Percentiles rank a stretch among this genome's conserved stretches.
Evolutionary conservation across 345 rosid species (phyloP).

Genomic region (Eucalyptus leucophloia): DNA sequence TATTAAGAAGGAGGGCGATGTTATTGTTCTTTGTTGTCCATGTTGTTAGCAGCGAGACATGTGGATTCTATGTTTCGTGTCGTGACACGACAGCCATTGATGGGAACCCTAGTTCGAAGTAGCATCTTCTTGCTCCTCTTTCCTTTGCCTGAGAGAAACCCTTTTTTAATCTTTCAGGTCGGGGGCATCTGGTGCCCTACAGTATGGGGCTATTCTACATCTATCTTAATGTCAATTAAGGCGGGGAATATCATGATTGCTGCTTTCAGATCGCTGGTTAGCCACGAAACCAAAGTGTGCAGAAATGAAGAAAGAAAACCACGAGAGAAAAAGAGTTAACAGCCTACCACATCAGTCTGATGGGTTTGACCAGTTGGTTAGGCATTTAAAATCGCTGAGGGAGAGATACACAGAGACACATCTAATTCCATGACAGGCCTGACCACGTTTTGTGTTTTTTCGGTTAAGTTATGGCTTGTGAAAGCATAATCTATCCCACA

Average conservation of each 20-base stretch:
- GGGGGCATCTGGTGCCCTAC: background rate
- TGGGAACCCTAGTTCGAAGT: background rate
- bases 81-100: background rate
- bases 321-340: background rate
- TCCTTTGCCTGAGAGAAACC: background rate
- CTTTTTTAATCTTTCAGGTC: background rate
- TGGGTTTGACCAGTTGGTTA: background rate
- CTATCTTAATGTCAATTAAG: background rate
- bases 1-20: background rate
- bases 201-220: background rate
- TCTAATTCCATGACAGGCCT: background rate
- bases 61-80: background rate
- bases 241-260: background rate
- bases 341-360: background rate
- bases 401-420: background rate
- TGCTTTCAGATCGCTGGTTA: background rate
- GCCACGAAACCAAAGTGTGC: background rate
- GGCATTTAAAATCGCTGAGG: background rate
- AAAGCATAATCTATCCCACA: background rate
- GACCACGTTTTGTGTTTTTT: background rate
- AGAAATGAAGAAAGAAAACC: background rate
- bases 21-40: background rate
- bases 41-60: background rate
- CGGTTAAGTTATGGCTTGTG: background rate
- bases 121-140: background rate